These are phyloP conservation scores for Calvatia gigantea DNA, from an alignment of 768 basidiomycete genomes.

Conservation along the genomic window DNA sequence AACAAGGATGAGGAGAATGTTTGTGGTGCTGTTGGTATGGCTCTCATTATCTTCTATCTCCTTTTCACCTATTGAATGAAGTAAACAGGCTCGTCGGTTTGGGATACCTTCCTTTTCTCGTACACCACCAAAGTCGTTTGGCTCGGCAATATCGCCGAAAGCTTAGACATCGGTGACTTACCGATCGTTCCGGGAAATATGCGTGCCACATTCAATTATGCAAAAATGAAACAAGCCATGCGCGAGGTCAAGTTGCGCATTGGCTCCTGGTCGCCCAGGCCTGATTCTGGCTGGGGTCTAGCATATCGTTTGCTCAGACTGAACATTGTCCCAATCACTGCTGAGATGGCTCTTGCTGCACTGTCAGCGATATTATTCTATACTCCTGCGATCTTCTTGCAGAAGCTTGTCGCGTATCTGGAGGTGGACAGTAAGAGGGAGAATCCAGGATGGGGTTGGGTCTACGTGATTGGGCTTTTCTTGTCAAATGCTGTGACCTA, in stretches of 20 bases:
- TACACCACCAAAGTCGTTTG: conserved; percentile 87
- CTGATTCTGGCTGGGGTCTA: conserved; percentile 64
- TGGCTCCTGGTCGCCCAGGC: conserved; percentile 53
- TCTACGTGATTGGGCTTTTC: conserved; percentile 42
- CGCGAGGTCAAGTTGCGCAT: conserved; percentile 47
- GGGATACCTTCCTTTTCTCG: conserved; percentile 71
- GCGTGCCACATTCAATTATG: conserved; percentile 63
- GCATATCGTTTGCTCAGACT: conserved; percentile 58
- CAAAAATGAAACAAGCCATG: conserved; percentile 59
- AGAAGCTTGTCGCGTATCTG: conserved; percentile 57
- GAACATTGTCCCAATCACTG: conserved; percentile 40
- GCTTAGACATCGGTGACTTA: conserved; percentile 83
- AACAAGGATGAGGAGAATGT: conserved; percentile 75
- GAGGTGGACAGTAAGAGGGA: conserved; percentile 58
- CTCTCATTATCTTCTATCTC: background rate
- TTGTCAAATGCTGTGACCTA: conserved; percentile 28
- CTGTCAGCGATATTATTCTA: conserved; percentile 65
- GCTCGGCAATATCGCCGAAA: conserved; percentile 71
- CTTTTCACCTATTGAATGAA: background rate
- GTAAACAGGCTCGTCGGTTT: conserved; percentile 48
- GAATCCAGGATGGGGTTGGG: conserved; percentile 70
- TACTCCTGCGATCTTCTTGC: conserved; percentile 60
- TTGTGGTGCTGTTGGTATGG: conserved; percentile 52
- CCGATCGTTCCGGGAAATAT: conserved; percentile 75
- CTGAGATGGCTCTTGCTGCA: conserved; percentile 49